phyloP scores from a whole-genome alignment of 2,329 filamentous ascomycete genomes.

The Fusarium camptoceras region DNA sequence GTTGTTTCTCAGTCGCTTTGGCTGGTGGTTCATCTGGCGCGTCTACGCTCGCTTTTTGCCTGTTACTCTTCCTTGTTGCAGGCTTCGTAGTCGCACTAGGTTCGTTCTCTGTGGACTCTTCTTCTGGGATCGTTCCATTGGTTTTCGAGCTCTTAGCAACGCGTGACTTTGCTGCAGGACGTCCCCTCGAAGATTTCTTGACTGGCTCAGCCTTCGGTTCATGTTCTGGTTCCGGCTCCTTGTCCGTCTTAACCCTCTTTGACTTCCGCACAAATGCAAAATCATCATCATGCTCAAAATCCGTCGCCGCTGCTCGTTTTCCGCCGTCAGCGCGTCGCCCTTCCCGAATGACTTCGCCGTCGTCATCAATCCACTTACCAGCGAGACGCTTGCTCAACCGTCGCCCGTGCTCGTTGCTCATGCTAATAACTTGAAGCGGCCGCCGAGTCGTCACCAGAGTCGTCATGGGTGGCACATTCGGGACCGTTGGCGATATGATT shows the following conservation, averaged over 20 bases:
- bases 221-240: constrained; percentile 53
- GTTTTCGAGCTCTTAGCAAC: constrained; percentile 51
- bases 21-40: constrained; percentile 53
- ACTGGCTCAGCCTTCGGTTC: constrained; percentile 54
- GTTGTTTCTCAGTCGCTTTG: constrained; percentile 54
- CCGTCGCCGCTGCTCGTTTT: constrained; percentile 50
- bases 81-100: constrained; percentile 35
- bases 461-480: constrained; percentile 72
- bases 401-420: constrained; percentile 72
- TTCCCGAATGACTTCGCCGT: constrained; percentile 3
- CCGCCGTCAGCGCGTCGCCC: constrained; percentile 32
- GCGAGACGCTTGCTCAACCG: constrained; percentile 74
- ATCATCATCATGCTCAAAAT: constrained; percentile 80
- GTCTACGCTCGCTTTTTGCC: constrained; percentile 57
- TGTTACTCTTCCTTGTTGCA: constrained; percentile 49
- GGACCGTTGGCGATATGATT: constrained; percentile 42
- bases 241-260: constrained; percentile 71
- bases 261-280: constrained; percentile 79
- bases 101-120: constrained; percentile 27
- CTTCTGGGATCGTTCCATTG: constrained; percentile 39
- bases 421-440: constrained; percentile 75
- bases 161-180: constrained; percentile 50
- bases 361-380: constrained; percentile 59
- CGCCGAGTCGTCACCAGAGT: constrained; percentile 73
- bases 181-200: constrained; percentile 56